Conservation (phyloP, 305 asterid species). For the Stenogyne calaminthoides region DNA sequence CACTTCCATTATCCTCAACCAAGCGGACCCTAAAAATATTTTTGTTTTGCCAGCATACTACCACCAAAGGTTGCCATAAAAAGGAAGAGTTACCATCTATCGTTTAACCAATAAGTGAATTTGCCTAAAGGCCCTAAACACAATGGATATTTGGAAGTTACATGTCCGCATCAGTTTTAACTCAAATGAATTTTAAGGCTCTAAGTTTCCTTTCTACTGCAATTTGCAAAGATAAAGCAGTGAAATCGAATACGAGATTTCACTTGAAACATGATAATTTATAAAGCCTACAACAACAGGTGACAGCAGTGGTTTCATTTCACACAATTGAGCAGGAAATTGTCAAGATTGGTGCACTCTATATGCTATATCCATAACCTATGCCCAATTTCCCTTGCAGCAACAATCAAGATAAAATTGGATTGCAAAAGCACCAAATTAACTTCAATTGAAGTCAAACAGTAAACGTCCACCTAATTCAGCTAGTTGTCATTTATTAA, state of each 20-base stretch:
- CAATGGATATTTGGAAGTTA: neutral
- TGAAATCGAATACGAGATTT: neutral
- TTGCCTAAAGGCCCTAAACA: neutral
- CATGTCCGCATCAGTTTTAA: constrained; percentile 12
- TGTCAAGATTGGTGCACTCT: neutral
- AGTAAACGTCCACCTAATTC: constrained; percentile 1
- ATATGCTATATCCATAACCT: constrained; percentile 1
- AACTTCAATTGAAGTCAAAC: constrained; percentile 4
- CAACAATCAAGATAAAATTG: neutral
- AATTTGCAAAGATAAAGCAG: neutral
- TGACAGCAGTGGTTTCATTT: neutral
- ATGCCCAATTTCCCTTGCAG: neutral
- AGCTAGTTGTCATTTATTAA: constrained; percentile 4
- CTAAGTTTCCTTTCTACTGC: neutral
- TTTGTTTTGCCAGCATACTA: neutral
- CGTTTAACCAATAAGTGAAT: neutral
- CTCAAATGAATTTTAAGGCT: neutral
- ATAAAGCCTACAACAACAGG: neutral
- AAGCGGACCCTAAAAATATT: neutral
- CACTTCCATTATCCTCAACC: no score
- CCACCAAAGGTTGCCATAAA: neutral
- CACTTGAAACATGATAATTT: neutral
- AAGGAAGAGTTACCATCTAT: neutral
- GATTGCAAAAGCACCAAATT: constrained; percentile 3
- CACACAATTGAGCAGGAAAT: constrained; percentile 17